Evolutionary conservation across 352 stramenopile species (phyloP).

Genomic region (Hyaloperonospora arabidopsidis): DNA sequence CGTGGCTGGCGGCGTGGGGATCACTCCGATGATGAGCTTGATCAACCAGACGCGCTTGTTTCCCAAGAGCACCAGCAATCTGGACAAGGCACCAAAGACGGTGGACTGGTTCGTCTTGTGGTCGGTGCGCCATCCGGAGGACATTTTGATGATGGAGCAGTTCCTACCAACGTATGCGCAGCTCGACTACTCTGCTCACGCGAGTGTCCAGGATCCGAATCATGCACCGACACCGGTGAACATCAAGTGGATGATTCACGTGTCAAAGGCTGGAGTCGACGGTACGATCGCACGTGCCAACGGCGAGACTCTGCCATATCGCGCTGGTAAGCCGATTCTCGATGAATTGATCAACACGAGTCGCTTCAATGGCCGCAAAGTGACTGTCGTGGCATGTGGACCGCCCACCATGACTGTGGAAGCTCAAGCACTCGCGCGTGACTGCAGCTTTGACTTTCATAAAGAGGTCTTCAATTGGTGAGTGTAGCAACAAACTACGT

Average conservation of each 20-base stretch:
- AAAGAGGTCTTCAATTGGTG: constrained; percentile 83
- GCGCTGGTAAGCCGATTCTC: constrained; percentile 45
- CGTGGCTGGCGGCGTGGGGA: constrained; percentile 61
- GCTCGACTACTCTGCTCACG: constrained; percentile 29
- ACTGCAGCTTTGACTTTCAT: constrained; percentile 71
- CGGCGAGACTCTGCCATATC: constrained; percentile 49
- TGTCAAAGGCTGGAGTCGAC: constrained; percentile 41
- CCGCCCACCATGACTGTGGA: constrained; percentile 65
- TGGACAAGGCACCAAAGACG: constrained; percentile 23
- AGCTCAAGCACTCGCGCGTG: constrained; percentile 53
- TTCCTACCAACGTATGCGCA: constrained; percentile 51
- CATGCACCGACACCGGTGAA: constrained; percentile 26
- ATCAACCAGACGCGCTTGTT: constrained; percentile 62
- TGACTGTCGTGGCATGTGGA: constrained; percentile 67
- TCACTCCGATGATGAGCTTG: constrained; percentile 69
- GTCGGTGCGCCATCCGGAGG: constrained; percentile 47
- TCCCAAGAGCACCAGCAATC: constrained; percentile 7
- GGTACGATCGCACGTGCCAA: constrained; percentile 41
- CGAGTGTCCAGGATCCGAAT: constrained; percentile 45
- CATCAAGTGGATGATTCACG: constrained; percentile 56
- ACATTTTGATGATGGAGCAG: constrained; percentile 68
- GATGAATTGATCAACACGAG: constrained; percentile 65
- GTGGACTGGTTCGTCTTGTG: constrained; percentile 54
- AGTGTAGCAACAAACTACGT: constrained; percentile 7
- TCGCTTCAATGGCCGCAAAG: constrained; percentile 47